A percentile compares a stretch with the other conserved stretches of the same genome.
These are phyloP conservation scores for Kurtzmaniella natalensis DNA, from an alignment of 1,139 yeast genomes.

Conservation along the genomic window DNA sequence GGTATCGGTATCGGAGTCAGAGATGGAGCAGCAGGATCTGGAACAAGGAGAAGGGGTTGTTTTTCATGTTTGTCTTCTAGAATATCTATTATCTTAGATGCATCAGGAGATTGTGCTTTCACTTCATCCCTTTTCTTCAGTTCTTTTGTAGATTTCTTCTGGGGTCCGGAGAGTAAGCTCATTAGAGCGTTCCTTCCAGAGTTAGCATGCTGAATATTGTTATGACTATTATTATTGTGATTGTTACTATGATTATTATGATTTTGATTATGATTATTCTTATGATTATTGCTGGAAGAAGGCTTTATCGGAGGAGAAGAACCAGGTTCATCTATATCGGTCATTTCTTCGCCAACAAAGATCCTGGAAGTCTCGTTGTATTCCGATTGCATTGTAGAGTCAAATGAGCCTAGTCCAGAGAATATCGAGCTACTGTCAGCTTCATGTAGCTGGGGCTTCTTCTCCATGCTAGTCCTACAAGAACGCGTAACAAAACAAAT, in stretches of 20 bases:
- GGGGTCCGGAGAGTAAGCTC: neutral
- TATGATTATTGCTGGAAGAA: too few species aligned
- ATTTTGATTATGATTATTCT: too few species aligned
- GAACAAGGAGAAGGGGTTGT: too few species aligned
- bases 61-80: neutral
- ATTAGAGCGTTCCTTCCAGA: neutral
- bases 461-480: neutral
- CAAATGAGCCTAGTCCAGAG: neutral
- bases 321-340: slow-evolving; percentile 4
- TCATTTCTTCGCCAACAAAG: too few species aligned
- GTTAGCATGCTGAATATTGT: slow-evolving; percentile 3
- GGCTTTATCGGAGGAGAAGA: too few species aligned
- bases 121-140: slow-evolving; percentile 4
- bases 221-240: neutral
- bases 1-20: too few species aligned
- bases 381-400: neutral
- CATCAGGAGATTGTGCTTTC: slow-evolving; percentile 4
- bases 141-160: slow-evolving; percentile 1
- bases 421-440: neutral
- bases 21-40: too few species aligned
- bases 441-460: neutral
- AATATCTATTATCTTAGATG: too few species aligned
- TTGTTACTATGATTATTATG: neutral
- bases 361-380: too few species aligned
- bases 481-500: neutral